Evolutionary conservation across 1,139 yeast genomes (phyloP).

Genomic region (Suhomyces coccinellae): DNA sequence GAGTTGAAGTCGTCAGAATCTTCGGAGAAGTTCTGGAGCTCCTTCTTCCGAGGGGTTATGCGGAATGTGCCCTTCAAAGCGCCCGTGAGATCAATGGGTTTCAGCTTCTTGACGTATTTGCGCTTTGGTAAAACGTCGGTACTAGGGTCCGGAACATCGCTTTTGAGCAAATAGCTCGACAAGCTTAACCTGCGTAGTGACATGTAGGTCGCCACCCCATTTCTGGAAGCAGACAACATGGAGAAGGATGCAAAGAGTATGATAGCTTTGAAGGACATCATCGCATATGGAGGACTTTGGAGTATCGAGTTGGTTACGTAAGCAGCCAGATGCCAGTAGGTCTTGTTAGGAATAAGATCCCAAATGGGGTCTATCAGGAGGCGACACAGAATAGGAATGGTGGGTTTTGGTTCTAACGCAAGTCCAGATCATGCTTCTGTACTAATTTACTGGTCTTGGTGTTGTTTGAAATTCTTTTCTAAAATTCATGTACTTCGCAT

Average conservation of each 20-base stretch:
- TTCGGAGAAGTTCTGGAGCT: slow-evolving; percentile 10
- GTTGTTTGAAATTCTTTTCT: no score
- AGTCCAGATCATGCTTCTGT: no score
- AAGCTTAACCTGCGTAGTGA: neutral
- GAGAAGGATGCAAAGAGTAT: no score
- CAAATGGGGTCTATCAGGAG: no score
- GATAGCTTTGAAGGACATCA: neutral
- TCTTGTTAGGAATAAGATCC: no score
- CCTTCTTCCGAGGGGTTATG: slow-evolving; percentile 14
- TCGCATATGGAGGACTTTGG: neutral
- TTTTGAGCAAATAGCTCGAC: neutral
- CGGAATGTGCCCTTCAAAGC: slow-evolving; percentile 16
- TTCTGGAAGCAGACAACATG: neutral
- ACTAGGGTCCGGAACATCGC: neutral
- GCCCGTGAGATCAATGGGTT: slow-evolving; percentile 12
- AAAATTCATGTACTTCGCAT: no score
- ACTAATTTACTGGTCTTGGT: no score
- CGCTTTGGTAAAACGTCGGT: slow-evolving; percentile 5
- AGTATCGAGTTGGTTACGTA: neutral
- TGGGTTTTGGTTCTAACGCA: no score
- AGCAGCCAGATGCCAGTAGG: neutral
- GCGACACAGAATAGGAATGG: no score
- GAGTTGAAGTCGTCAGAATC: slow-evolving; percentile 5
- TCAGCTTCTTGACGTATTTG: slow-evolving; percentile 13
- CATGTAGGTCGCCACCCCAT: neutral